A percentile compares a stretch with the other conserved stretches of the same genome.
Evolutionary conservation across 257 asterid genomes (phyloP).

Genomic region (Asclepias syriaca): DNA sequence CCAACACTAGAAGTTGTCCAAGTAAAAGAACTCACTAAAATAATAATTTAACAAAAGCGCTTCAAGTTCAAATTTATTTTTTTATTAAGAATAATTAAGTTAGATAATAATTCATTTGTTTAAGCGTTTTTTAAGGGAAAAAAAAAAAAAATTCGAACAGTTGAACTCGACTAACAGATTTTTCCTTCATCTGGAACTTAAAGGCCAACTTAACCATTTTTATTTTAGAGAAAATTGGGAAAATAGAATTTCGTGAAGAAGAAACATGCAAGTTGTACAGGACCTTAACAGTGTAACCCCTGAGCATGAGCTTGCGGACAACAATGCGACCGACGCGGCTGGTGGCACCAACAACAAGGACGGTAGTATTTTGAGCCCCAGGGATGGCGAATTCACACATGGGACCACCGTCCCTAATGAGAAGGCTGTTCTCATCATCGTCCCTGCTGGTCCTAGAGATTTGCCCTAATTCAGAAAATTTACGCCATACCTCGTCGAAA

Average conservation of each 20-base stretch:
- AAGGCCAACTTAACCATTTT: too few species aligned
- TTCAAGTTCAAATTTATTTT: too few species aligned
- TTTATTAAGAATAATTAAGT: too few species aligned
- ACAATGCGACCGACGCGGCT: slow-evolving; percentile 96
- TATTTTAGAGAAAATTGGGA: too few species aligned
- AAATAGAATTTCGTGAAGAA: not conserved
- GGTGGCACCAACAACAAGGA: slow-evolving; percentile 94
- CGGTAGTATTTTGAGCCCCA: slow-evolving; percentile 95
- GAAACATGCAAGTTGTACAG: not conserved
- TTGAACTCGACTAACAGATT: too few species aligned
- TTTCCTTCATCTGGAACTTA: too few species aligned
- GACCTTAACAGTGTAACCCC: slow-evolving; percentile 96
- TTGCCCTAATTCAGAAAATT: slow-evolving; percentile 92
- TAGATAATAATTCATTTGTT: too few species aligned
- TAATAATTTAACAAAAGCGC: too few species aligned
- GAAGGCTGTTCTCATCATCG: slow-evolving; percentile 59
- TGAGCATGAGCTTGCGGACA: slow-evolving; percentile 89
- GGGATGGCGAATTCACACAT: slow-evolving; percentile 94
- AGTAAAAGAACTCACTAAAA: too few species aligned
- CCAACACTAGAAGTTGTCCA: too few species aligned
- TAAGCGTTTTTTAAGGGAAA: too few species aligned
- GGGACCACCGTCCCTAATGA: slow-evolving; percentile 79
- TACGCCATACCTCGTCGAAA: slow-evolving; percentile 94
- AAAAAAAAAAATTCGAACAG: too few species aligned
- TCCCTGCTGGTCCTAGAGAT: slow-evolving; percentile 68